A percentile compares a stretch with the other conserved stretches of the same genome.
phyloP scores from a whole-genome alignment of 1,284 basidiomycete species.

The Fistulina hepatica region DNA sequence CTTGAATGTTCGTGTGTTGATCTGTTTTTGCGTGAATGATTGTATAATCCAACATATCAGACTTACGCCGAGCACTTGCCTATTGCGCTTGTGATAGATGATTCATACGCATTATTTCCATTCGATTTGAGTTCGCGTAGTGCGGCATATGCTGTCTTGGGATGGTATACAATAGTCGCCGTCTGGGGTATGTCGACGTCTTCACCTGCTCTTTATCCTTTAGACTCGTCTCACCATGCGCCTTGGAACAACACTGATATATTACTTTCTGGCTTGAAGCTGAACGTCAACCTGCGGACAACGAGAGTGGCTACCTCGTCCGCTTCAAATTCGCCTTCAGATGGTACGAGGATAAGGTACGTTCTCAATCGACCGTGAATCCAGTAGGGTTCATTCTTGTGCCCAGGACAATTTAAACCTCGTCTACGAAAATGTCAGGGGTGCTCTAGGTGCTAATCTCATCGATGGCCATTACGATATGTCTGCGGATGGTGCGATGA shows the following conservation, averaged over 20 bases:
- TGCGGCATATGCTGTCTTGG: conserved; percentile 59
- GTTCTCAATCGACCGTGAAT: conserved; percentile 25
- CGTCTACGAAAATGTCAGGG: too few species aligned
- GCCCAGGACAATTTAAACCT: too few species aligned
- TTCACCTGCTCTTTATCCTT: conserved; percentile 3
- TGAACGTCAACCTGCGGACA: conserved; percentile 45
- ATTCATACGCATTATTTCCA: conserved; percentile 61
- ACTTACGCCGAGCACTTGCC: conserved; percentile 42
- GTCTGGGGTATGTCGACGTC: conserved; percentile 51
- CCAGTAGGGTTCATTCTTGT: too few species aligned
- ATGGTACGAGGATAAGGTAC: conserved; percentile 62
- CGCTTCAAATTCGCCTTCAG: conserved; percentile 73
- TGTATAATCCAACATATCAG: too few species aligned
- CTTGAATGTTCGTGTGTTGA: too few species aligned
- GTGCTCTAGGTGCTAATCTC: too few species aligned
- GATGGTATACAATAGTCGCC: conserved; percentile 58
- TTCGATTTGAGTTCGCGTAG: conserved; percentile 43
- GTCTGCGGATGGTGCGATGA: too few species aligned
- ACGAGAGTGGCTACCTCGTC: conserved; percentile 36
- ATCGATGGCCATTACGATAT: too few species aligned
- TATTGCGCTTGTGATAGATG: conserved; percentile 57
- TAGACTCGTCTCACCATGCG: background rate
- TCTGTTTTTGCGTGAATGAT: too few species aligned
- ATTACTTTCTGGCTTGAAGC: conserved; percentile 28
- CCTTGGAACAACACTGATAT: background rate